Conservation (phyloP, 2,329 filamentous ascomycete genomes). For the Immersiporthe knoxdaviesiana region DNA sequence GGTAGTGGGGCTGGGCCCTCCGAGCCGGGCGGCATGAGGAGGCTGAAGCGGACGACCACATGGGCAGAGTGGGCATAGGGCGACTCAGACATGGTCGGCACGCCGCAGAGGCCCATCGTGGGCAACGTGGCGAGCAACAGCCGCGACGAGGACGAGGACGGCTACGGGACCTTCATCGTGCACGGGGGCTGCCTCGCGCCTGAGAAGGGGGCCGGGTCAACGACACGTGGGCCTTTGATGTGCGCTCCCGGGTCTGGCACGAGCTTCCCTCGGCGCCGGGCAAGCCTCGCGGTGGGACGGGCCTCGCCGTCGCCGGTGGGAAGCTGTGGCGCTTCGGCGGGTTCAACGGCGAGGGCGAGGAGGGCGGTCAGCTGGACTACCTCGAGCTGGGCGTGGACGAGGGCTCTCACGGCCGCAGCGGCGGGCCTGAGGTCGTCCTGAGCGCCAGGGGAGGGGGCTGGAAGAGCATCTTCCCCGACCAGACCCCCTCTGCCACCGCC, state of each 20-base stretch:
- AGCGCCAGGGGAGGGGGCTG: constrained; percentile 55
- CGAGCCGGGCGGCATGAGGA: background rate
- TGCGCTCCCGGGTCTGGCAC: constrained; percentile 67
- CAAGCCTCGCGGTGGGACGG: constrained; percentile 67
- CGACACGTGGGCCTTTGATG: constrained; percentile 80
- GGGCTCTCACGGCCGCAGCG: constrained; percentile 54
- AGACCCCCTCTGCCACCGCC: constrained; percentile 36
- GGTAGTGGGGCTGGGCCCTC: background rate
- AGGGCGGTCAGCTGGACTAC: constrained; percentile 74
- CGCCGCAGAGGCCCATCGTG: constrained; percentile 62
- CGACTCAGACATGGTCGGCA: constrained; percentile 57
- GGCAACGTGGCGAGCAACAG: constrained; percentile 61
- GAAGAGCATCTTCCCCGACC: constrained; percentile 53
- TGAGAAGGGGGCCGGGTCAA: constrained; percentile 51
- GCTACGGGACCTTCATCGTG: constrained; percentile 71
- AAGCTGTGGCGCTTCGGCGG: constrained; percentile 80
- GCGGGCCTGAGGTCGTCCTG: constrained; percentile 54
- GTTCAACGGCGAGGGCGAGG: constrained; percentile 70
- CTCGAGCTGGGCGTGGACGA: constrained; percentile 61
- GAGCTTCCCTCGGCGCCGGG: constrained; percentile 69
- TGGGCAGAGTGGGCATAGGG: constrained; percentile 62
- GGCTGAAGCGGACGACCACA: constrained; percentile 28
- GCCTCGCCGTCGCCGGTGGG: constrained; percentile 65
- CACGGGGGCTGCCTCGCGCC: constrained; percentile 73
- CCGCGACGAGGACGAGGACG: constrained; percentile 63